These are phyloP conservation scores for Raffaelea ambrosiae DNA, from an alignment of 2,329 filamentous ascomycete species.

Conservation along the genomic window DNA sequence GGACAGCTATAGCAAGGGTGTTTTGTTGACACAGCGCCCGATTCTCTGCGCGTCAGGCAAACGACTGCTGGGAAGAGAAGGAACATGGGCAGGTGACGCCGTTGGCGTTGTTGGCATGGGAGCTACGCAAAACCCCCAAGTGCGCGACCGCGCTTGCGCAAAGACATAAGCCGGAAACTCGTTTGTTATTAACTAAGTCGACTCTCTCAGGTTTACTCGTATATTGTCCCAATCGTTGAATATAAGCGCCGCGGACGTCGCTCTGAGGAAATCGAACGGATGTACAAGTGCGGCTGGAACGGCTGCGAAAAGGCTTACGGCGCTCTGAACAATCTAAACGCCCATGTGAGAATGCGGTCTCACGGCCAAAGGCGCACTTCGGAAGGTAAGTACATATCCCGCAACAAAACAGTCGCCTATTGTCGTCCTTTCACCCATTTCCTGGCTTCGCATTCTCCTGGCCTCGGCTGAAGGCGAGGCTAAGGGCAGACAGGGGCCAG, in stretches of 20 bases:
- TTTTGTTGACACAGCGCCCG: too few relatives aligned
- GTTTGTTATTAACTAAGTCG: too few relatives aligned
- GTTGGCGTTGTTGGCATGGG: too few relatives aligned
- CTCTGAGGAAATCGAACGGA: slow-evolving; percentile 97
- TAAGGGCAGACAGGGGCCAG: background rate
- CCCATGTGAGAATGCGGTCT: slow-evolving; percentile 97
- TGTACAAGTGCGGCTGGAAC: slow-evolving; percentile 99
- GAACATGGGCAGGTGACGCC: too few relatives aligned
- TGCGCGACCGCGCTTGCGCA: too few relatives aligned
- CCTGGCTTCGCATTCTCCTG: background rate
- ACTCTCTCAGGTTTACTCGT: slow-evolving; percentile 85
- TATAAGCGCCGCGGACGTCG: slow-evolving; percentile 87
- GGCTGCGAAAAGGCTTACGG: slow-evolving; percentile 98
- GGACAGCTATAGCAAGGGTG: too few relatives aligned
- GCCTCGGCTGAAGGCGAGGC: background rate
- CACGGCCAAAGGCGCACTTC: slow-evolving; percentile 91
- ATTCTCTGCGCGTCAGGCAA: too few relatives aligned
- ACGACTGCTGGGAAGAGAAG: too few relatives aligned
- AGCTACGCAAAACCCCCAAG: too few relatives aligned
- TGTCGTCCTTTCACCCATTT: too few relatives aligned
- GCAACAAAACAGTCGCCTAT: too few relatives aligned
- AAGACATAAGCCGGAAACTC: too few relatives aligned
- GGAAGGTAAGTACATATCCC: slow-evolving; percentile 68
- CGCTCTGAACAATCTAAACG: slow-evolving; percentile 93
- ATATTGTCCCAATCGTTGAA: slow-evolving; percentile 95